These are phyloP conservation scores for Astraeus odoratus DNA, from an alignment of 768 basidiomycete species.

Conservation along the genomic window DNA sequence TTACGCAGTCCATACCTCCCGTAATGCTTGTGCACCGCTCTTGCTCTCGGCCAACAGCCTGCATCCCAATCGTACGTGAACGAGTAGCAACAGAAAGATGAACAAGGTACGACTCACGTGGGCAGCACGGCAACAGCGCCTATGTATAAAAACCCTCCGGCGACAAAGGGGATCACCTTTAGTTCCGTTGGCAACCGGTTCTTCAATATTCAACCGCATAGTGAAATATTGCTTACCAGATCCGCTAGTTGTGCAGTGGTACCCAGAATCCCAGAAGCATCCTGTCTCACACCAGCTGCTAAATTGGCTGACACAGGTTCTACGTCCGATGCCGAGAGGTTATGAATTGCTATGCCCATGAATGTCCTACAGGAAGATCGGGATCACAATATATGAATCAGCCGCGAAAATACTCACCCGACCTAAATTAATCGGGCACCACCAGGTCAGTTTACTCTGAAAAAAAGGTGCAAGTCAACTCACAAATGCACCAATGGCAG, in stretches of 20 bases:
- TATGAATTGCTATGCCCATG: conserved; percentile 82
- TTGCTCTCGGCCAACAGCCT: conserved; percentile 85
- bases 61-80: conserved; percentile 12
- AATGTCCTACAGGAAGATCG: conserved; percentile 50
- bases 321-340: conserved; percentile 49
- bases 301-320: conserved; percentile 47
- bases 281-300: conserved; percentile 70
- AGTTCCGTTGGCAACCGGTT: conserved; percentile 9
- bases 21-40: conserved; percentile 81
- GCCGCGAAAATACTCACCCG: conserved; percentile 21
- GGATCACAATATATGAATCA: conserved; percentile 4
- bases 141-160: conserved; percentile 90
- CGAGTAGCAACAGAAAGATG: conserved; percentile 7
- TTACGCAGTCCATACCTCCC: conserved; percentile 50
- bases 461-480: conserved; percentile 11
- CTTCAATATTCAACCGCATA: conserved; percentile 6
- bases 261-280: conserved; percentile 72
- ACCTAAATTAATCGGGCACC: conserved; percentile 24
- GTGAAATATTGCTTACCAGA: conserved; percentile 48
- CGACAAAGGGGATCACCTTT: conserved; percentile 84
- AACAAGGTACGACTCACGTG: conserved; percentile 49
- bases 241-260: conserved; percentile 76
- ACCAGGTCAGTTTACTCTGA: conserved; percentile 12
- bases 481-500: conserved; percentile 89
- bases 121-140: conserved; percentile 89